Conservation (phyloP, 108 stramenopile genomes). For the Pseudonitzschia pungens region DNA sequence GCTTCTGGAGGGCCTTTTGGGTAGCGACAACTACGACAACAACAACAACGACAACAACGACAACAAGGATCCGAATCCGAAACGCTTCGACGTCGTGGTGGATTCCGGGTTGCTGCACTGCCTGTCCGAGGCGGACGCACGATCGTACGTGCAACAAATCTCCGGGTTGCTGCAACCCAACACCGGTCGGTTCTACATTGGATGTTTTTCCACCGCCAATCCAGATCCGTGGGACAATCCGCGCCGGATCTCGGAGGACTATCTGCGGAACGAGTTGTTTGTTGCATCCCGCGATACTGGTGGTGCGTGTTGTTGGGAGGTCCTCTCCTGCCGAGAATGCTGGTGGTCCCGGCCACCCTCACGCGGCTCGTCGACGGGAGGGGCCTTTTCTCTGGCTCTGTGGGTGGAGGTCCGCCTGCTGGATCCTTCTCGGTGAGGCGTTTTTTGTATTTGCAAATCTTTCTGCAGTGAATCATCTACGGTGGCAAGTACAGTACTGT, state of each 20-base stretch:
- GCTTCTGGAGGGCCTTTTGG: neutral
- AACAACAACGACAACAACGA: neutral
- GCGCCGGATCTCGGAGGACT: conserved; percentile 1
- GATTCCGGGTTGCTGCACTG: conserved; percentile 9
- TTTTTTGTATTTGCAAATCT: neutral
- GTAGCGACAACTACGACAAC: neutral
- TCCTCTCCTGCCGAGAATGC: neutral
- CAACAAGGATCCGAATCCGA: neutral
- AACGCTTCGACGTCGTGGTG: neutral
- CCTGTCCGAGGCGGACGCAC: neutral
- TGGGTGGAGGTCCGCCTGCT: neutral
- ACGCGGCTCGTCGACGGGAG: conserved; percentile 5
- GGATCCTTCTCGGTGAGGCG: neutral
- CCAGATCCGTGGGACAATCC: conserved; percentile 11
- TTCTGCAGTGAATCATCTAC: neutral
- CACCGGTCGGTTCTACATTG: neutral
- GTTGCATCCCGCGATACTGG: neutral
- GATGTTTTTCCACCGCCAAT: conserved; percentile 5
- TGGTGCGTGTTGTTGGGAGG: no score
- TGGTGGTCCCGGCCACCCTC: conserved; percentile 10
- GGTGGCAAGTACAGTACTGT: no score
- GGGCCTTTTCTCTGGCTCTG: conserved; percentile 4
- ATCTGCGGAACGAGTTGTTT: neutral
- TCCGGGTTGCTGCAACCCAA: neutral
- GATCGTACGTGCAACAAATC: neutral